Conservation (phyloP, 192 early-diverging fungal species). For the Haplosporangium gracile region DNA sequence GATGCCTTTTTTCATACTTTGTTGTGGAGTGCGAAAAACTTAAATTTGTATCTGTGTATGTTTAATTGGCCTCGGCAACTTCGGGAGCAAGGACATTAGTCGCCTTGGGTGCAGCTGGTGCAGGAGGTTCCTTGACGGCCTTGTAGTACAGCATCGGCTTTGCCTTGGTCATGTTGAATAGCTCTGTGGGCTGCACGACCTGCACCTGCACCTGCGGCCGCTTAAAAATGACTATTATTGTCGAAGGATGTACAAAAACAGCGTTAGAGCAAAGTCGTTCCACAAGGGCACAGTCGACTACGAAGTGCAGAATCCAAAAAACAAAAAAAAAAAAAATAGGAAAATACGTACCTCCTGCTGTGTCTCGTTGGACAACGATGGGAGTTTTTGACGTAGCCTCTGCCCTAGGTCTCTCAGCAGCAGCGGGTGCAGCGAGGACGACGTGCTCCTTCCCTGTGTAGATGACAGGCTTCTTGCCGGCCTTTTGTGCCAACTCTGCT, state of each 20-base stretch:
- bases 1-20: neutral
- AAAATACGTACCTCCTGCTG: conserved; percentile 17
- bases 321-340: neutral
- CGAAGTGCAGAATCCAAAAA: neutral
- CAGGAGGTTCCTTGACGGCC: conserved; percentile 37
- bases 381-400: conserved; percentile 5
- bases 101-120: neutral
- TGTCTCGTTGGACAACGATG: conserved; percentile 11
- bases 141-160: conserved; percentile 49
- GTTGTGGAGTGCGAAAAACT: neutral
- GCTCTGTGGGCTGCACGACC: conserved; percentile 24
- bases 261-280: neutral
- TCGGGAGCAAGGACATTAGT: neutral
- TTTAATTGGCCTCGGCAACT: neutral
- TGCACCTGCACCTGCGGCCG: conserved; percentile 24
- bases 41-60: neutral
- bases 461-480: conserved; percentile 30
- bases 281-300: neutral
- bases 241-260: neutral
- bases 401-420: neutral
- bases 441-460: conserved; percentile 24
- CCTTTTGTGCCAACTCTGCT: conserved; percentile 41
- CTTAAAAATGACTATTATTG: conserved; percentile 25
- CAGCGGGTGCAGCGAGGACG: no score
- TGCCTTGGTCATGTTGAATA: conserved; percentile 47